phyloP scores from a whole-genome alignment of 148 eudicot genomes.

The Chenopodium formosanum region DNA sequence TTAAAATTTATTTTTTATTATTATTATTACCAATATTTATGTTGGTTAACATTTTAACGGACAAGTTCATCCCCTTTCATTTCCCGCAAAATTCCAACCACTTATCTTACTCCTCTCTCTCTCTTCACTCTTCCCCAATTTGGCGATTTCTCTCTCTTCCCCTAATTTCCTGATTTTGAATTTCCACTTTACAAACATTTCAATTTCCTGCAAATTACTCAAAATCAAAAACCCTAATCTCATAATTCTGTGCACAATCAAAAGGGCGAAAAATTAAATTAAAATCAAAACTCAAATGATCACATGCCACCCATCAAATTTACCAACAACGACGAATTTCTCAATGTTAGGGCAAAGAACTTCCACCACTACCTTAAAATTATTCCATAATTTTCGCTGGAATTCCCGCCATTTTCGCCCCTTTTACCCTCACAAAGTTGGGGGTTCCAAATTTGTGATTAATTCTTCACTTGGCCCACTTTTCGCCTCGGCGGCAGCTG shows the following conservation, averaged over 20 bases:
- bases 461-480: conserved; percentile 58
- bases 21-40: too few relatives aligned
- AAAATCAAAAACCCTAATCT: too few relatives aligned
- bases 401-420: conserved; percentile 15
- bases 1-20: too few relatives aligned
- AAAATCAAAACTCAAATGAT: conserved; percentile 10
- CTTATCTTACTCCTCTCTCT: too few relatives aligned
- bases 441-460: conserved; percentile 23
- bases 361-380: background rate
- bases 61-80: too few relatives aligned
- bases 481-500: conserved; percentile 51
- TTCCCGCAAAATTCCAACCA: too few relatives aligned
- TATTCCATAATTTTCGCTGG: background rate
- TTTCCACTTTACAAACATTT: too few relatives aligned
- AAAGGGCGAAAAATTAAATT: background rate
- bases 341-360: conserved; percentile 28
- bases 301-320: conserved; percentile 20
- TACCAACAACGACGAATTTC: conserved; percentile 5
- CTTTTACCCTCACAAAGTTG: conserved; percentile 6
- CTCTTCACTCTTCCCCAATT: too few relatives aligned
- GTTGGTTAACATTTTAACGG: too few relatives aligned
- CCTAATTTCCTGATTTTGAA: too few relatives aligned
- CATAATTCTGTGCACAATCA: background rate
- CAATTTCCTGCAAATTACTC: too few relatives aligned
- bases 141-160: too few relatives aligned